Conservation (phyloP, 2,329 filamentous ascomycete genomes). For the Alternaria triticimaculans region DNA sequence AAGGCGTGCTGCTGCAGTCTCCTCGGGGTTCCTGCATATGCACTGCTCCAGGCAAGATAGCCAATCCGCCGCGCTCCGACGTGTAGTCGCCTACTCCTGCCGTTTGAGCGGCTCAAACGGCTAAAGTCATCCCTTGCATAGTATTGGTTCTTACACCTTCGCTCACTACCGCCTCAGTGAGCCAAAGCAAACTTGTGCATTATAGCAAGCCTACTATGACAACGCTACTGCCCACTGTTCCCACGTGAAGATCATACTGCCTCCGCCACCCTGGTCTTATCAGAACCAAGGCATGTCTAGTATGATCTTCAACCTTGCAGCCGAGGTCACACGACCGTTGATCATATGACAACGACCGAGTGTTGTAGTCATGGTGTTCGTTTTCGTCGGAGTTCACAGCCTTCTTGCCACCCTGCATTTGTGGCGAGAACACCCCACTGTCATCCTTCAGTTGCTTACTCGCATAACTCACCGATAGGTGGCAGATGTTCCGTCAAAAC, state of each 20-base stretch:
- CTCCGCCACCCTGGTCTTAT: background rate
- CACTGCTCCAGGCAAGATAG: background rate
- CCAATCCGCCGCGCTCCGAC: conserved; percentile 5
- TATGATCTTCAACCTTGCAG: background rate
- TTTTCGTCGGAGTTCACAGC: conserved; percentile 3
- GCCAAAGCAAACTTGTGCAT: background rate
- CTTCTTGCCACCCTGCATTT: background rate
- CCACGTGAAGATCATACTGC: background rate
- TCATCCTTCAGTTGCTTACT: background rate
- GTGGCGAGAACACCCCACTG: background rate
- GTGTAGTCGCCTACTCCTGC: conserved; percentile 16
- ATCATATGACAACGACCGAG: background rate
- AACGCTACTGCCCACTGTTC: background rate
- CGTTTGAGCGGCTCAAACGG: conserved; percentile 12
- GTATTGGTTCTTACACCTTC: background rate
- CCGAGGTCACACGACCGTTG: background rate
- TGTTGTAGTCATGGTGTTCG: background rate
- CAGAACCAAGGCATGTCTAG: background rate
- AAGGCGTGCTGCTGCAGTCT: conserved; percentile 33
- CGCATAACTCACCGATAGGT: background rate
- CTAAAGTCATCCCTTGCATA: background rate
- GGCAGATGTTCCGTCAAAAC: background rate
- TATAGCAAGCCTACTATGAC: conserved; percentile 1
- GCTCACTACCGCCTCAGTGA: background rate
- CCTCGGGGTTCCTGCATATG: background rate